A percentile compares a stretch with the other conserved stretches of the same genome.
phyloP scores from a whole-genome alignment of 163 green algal species.

The Trebouxia gelatinosa region DNA sequence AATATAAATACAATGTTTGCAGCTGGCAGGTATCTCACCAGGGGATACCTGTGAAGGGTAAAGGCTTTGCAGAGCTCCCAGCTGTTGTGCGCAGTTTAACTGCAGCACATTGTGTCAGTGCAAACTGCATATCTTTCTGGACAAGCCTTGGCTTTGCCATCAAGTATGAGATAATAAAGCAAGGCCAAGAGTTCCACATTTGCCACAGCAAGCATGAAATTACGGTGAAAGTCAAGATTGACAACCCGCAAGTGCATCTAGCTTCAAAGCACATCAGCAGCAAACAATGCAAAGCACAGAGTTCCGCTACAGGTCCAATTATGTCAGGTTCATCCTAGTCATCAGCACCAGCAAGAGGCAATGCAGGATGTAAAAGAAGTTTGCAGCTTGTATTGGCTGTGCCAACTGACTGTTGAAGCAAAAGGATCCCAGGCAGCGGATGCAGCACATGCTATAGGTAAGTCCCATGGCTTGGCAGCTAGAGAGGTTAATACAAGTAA shows the following conservation, averaged over 20 bases:
- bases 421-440: background rate
- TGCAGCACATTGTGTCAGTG: background rate
- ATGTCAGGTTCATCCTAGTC: no score
- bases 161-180: background rate
- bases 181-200: background rate
- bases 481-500: background rate
- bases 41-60: background rate
- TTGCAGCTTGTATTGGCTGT: constrained; percentile 1
- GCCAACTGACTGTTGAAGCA: background rate
- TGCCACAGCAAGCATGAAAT: background rate
- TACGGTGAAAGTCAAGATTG: background rate
- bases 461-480: background rate
- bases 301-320: no score
- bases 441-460: constrained; percentile 19
- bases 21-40: constrained; percentile 3
- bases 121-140: background rate
- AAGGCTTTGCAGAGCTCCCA: constrained; percentile 12
- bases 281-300: no score
- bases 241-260: background rate
- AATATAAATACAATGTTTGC: no score
- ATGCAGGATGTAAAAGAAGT: background rate
- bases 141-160: background rate
- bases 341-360: background rate
- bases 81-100: constrained; percentile 4
- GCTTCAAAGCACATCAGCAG: background rate